A percentile compares a stretch with the other conserved stretches of the same genome.
Conservation (phyloP, 2,329 filamentous ascomycete species). For the Chrysoporthe puriensis region DNA sequence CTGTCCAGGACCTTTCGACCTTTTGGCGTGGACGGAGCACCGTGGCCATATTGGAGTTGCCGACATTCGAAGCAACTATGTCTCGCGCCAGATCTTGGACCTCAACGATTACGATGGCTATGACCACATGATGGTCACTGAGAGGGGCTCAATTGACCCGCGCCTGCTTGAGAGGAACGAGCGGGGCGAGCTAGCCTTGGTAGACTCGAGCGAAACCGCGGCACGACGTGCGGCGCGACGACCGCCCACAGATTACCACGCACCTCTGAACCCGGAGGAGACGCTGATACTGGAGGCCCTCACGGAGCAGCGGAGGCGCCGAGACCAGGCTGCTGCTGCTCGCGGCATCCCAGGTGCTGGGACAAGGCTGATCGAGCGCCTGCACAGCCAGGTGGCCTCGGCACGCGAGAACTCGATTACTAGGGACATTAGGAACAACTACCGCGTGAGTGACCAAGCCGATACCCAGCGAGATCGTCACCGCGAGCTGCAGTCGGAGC, state of each 20-base stretch:
- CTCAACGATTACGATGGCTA: slow-evolving; percentile 63
- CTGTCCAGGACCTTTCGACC: slow-evolving; percentile 84
- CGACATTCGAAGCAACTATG: slow-evolving; percentile 70
- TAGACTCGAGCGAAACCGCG: slow-evolving; percentile 34
- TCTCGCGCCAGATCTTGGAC: slow-evolving; percentile 69
- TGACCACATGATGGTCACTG: slow-evolving; percentile 59
- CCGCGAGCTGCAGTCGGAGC: slow-evolving; percentile 33
- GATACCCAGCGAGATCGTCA: slow-evolving; percentile 42
- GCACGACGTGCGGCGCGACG: slow-evolving; percentile 37
- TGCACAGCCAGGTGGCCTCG: slow-evolving; percentile 14
- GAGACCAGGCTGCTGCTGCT: slow-evolving; percentile 43
- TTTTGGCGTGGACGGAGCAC: slow-evolving; percentile 93
- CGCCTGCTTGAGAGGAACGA: slow-evolving; percentile 53
- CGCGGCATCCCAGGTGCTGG: slow-evolving; percentile 14
- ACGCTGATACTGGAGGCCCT: slow-evolving; percentile 60
- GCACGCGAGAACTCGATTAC: not conserved
- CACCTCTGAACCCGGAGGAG: slow-evolving; percentile 58
- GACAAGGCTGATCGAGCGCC: slow-evolving; percentile 25
- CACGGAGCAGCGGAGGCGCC: slow-evolving; percentile 55
- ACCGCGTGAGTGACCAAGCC: slow-evolving; percentile 43
- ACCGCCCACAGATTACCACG: slow-evolving; percentile 49
- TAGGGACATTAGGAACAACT: slow-evolving; percentile 24
- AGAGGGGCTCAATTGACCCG: slow-evolving; percentile 58
- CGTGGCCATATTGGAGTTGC: slow-evolving; percentile 75
- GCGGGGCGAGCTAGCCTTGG: slow-evolving; percentile 42